Percentiles rank a stretch among this genome's conserved stretches.
These are phyloP conservation scores for Allium cepa DNA, from an alignment of 106 monocot species.

Conservation along the genomic window DNA sequence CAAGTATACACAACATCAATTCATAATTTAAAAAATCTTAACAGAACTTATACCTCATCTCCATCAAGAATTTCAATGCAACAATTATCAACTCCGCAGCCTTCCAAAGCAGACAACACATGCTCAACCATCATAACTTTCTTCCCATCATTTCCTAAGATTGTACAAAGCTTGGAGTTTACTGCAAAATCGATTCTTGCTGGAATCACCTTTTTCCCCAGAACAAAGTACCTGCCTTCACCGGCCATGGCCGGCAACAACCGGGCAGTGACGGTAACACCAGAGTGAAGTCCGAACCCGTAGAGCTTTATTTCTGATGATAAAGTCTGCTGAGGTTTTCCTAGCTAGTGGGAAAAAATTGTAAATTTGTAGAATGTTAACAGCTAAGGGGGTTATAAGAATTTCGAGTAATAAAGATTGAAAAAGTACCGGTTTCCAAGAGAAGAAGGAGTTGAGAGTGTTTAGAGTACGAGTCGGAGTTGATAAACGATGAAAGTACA, in stretches of 20 bases:
- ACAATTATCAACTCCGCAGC: constrained; percentile 67
- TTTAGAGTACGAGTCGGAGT: constrained; percentile 5
- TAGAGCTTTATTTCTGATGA: constrained; percentile 22
- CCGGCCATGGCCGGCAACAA: constrained; percentile 77
- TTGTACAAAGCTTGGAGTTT: constrained; percentile 59
- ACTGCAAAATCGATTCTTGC: constrained; percentile 47
- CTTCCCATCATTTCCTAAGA: constrained; percentile 26
- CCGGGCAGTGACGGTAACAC: constrained; percentile 29
- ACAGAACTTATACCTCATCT: constrained; percentile 50
- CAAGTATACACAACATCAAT: too few species aligned
- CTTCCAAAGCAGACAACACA: constrained; percentile 81
- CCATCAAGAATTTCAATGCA: constrained; percentile 74
- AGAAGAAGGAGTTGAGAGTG: constrained; percentile 18
- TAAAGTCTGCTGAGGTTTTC: constrained; percentile 66
- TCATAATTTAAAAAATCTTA: not conserved
- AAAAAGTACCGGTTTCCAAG: constrained; percentile 33
- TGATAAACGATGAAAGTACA: too few species aligned
- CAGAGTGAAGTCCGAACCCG: constrained; percentile 81
- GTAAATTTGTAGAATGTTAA: not conserved
- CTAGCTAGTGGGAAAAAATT: constrained; percentile 23
- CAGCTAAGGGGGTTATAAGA: not conserved
- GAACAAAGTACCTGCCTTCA: constrained; percentile 75
- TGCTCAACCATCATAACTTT: constrained; percentile 87
- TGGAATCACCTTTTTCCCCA: constrained; percentile 28
- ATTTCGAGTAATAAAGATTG: not conserved